Conservation (phyloP, 1,284 basidiomycete species). For the Rhodotorula glutinis region DNA sequence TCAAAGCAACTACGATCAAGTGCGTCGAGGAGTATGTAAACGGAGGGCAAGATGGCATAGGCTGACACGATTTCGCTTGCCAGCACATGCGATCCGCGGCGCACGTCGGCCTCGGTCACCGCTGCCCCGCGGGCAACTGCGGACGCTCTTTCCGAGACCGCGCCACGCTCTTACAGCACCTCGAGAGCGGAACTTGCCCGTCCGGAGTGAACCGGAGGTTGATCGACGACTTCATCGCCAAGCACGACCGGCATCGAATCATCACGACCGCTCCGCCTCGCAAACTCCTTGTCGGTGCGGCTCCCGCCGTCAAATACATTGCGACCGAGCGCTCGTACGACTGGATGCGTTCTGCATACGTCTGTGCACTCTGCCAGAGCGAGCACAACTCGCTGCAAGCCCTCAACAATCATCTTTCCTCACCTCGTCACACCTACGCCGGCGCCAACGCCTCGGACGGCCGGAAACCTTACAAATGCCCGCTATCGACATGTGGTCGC, state of each 20-base stretch:
- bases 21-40: not conserved
- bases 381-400: conserved; percentile 49
- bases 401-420: conserved; percentile 57
- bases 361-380: conserved; percentile 59
- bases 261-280: conserved; percentile 43
- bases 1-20: not conserved
- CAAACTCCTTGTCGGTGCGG: conserved; percentile 43
- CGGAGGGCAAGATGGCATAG: not conserved
- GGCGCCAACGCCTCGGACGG: not conserved
- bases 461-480: conserved; percentile 53
- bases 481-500: conserved; percentile 45
- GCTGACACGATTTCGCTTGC: not conserved
- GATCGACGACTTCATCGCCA: conserved; percentile 48
- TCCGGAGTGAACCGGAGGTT: conserved; percentile 45
- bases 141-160: conserved; percentile 50
- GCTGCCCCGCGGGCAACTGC: conserved; percentile 47
- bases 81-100: conserved; percentile 50
- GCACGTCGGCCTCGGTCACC: not conserved
- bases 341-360: conserved; percentile 45
- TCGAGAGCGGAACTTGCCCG: conserved; percentile 53
- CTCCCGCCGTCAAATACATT: not conserved
- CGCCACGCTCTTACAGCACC: conserved; percentile 55
- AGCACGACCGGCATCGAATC: conserved; percentile 49
- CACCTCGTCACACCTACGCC: conserved; percentile 50
- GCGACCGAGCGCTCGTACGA: conserved; percentile 6